Base-by-base conservation (phyloP, 1,284 basidiomycete genomes). In the Rhodotorula glutinis region DNA sequence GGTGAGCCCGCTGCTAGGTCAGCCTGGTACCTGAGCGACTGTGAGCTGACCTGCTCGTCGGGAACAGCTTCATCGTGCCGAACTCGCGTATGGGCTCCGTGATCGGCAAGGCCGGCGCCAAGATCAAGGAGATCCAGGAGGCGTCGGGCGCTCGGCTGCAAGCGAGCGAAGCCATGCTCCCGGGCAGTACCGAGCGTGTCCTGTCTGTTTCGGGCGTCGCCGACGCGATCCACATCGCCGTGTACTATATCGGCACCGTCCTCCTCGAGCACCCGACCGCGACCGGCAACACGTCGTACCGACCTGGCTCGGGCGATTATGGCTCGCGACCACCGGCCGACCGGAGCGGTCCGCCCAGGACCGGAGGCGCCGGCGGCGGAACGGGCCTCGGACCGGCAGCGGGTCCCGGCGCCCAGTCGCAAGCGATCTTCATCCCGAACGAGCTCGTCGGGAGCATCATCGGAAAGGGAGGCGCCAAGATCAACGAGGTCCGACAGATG, bases 61-160 rank as follows among this genome's bases (percentile, higher is more conserved):
- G 16, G 40, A 1, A 43, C 63, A 75, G 74, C 49, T 97, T 96
- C 79, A 98, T 98, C 87, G 95, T 99, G 61, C 96, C 96, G 73
- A 97, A 98, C 81, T 95, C 93, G 23, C 89, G 95, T 67, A 99
- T 99, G 96, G 96, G 96, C 46, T 96, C 92, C 44, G 92, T 99
- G 67, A 99, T 99, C 76, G 96, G 96, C 69, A 97, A 96, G 79
- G 90, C 89, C 72, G 96, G 96, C 33, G 88, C 88, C 62, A 98
- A 98, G 81, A 99, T 99, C 80, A 98, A 98, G 82, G 96, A 99
- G 81, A 99, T 99, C 75, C 96, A 99, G 79, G 96, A 99, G 77
- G 95, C 95, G 19, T 94, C 91, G 72, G 96, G 96, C 46, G 96
- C 96, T 13, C 83, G 93, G 68, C 82, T 99, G 70, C 98, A 97